phyloP scores from a whole-genome alignment of 345 rosid genomes.

The Boechera divaricarpa region DNA sequence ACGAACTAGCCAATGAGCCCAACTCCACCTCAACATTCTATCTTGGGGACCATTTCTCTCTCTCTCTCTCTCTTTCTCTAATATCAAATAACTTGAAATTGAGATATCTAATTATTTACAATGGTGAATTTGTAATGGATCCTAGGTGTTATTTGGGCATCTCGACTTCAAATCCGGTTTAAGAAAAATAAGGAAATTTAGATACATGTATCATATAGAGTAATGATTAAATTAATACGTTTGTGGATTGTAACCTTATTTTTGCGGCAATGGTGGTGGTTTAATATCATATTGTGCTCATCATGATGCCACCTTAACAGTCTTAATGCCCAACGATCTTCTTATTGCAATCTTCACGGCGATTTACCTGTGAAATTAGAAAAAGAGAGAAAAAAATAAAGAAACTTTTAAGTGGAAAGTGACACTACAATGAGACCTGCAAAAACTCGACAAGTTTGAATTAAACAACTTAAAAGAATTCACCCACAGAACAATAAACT shows the following conservation, averaged over 20 bases:
- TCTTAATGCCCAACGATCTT: constrained; percentile 39
- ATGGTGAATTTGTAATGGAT: constrained; percentile 20
- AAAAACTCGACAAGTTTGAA: constrained; percentile 44
- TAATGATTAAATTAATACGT: constrained; percentile 36
- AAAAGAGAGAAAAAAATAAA: neutral
- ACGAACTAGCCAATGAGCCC: constrained; percentile 47
- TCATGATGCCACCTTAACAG: constrained; percentile 37
- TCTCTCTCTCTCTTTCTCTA: constrained; percentile 4
- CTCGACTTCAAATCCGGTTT: neutral
- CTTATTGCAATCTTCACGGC: constrained; percentile 46
- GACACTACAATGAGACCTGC: constrained; percentile 46
- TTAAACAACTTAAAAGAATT: constrained; percentile 43
- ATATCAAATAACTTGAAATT: constrained; percentile 19
- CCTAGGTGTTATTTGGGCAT: neutral
- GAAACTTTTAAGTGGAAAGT: constrained; percentile 48
- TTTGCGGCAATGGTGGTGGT: constrained; percentile 42
- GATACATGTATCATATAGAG: constrained; percentile 30
- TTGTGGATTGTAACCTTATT: constrained; percentile 44
- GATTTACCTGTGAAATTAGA: constrained; percentile 38
- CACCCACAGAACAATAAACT: constrained; percentile 30
- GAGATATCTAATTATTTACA: neutral
- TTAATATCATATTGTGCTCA: constrained; percentile 33
- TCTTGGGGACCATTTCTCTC: constrained; percentile 47
- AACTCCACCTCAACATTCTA: constrained; percentile 38
- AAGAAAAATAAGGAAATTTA: neutral